These are phyloP conservation scores for Termitomyces sp. DNA, from an alignment of 768 basidiomycete genomes.

Conservation along the genomic window DNA sequence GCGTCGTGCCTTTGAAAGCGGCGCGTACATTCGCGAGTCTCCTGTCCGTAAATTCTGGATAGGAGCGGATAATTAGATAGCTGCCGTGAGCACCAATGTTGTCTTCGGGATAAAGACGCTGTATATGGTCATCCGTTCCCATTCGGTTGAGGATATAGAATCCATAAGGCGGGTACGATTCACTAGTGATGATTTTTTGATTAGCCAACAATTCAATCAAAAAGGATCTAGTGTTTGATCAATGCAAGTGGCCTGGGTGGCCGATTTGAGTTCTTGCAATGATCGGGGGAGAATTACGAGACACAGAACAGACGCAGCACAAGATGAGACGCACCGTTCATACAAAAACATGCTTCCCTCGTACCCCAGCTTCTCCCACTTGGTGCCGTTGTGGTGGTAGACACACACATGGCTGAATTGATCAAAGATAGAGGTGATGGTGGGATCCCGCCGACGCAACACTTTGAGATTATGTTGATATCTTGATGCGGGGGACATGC, in stretches of 20 bases:
- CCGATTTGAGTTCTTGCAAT: background rate
- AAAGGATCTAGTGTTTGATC: background rate
- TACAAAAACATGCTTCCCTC: conserved; percentile 91
- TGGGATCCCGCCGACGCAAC: conserved; percentile 70
- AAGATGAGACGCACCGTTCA: conserved; percentile 53
- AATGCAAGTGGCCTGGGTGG: background rate
- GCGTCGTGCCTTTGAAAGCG: conserved; percentile 22
- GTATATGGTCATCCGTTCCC: conserved; percentile 73
- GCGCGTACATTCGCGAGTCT: conserved; percentile 34
- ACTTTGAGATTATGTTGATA: conserved; percentile 80
- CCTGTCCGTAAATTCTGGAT: conserved; percentile 57
- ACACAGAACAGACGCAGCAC: background rate
- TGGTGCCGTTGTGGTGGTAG: conserved; percentile 66
- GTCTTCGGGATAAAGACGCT: conserved; percentile 75
- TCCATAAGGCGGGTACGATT: conserved; percentile 77
- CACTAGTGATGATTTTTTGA: conserved; percentile 32
- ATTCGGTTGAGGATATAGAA: conserved; percentile 81
- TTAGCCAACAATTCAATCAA: background rate
- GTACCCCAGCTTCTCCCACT: conserved; percentile 79
- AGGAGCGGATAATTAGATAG: conserved; percentile 71
- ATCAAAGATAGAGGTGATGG: conserved; percentile 77
- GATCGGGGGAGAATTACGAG: background rate
- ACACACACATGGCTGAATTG: conserved; percentile 86
- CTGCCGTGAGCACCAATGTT: conserved; percentile 54
- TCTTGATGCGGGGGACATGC: conserved; percentile 61